Evolutionary conservation across 495 filamentous ascomycete species (phyloP).

Genomic region (Daldinia caldariorum): DNA sequence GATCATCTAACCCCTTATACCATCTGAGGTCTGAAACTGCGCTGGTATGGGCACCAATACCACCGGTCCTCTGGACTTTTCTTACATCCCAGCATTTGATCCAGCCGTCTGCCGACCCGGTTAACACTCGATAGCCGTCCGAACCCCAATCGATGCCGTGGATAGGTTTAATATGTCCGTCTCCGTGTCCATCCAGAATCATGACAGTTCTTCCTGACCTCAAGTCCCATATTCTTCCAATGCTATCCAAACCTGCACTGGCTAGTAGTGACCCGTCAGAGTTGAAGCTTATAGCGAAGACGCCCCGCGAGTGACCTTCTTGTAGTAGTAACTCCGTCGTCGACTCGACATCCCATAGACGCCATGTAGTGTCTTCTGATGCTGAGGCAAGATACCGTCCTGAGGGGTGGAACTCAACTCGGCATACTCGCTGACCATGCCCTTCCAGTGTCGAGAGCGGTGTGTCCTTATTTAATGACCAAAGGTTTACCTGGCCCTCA

Average conservation of each 20-base stretch:
- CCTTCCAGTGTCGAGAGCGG: constrained; percentile 86
- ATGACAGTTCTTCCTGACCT: constrained; percentile 93
- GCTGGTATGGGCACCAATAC: constrained; percentile 89
- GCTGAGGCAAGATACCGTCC: constrained; percentile 91
- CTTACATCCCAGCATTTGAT: constrained; percentile 98
- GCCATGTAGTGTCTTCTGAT: constrained; percentile 96
- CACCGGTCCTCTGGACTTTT: constrained; percentile 81
- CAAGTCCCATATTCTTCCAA: constrained; percentile 96
- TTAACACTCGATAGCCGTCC: constrained; percentile 88
- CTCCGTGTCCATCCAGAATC: constrained; percentile 83
- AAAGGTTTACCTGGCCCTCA: constrained; percentile 89
- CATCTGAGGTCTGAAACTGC: constrained; percentile 93
- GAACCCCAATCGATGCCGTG: constrained; percentile 91
- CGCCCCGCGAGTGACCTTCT: constrained; percentile 93
- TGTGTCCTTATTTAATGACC: constrained; percentile 85
- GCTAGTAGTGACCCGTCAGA: constrained; percentile 89
- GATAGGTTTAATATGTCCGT: constrained; percentile 93
- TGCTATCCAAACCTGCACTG: constrained; percentile 90
- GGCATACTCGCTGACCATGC: constrained; percentile 85
- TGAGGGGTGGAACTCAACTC: constrained; percentile 94
- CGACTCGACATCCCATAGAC: constrained; percentile 92
- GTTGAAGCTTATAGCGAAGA: constrained; percentile 89
- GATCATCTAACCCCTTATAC: constrained; percentile 84
- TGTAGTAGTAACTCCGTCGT: constrained; percentile 86
- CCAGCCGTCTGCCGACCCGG: constrained; percentile 93